Evolutionary conservation across 208 protist genomes (phyloP).

Genomic region (Wallacemonas collosoma): DNA sequence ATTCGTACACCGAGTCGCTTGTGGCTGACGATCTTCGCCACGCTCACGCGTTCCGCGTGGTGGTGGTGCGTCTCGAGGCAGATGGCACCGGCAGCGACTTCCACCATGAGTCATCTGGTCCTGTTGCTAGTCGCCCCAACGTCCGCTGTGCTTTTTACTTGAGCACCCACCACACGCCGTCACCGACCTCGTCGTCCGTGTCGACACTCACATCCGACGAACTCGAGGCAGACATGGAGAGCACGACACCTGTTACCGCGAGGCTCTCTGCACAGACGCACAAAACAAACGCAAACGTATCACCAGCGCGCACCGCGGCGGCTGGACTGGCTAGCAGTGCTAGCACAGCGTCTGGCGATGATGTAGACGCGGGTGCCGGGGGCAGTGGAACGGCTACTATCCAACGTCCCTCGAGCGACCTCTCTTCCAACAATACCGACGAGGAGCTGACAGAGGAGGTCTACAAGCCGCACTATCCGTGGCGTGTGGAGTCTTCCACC

Average conservation of each 20-base stretch:
- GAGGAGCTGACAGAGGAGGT: constrained; percentile 11
- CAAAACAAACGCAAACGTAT: too few species aligned
- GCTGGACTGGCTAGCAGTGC: too few species aligned
- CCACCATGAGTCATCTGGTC: background rate
- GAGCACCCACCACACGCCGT: constrained; percentile 15
- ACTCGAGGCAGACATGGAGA: background rate
- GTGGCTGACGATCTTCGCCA: background rate
- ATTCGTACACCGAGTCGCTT: constrained; percentile 12
- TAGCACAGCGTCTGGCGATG: too few species aligned
- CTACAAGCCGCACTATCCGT: constrained; percentile 10
- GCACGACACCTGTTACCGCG: background rate
- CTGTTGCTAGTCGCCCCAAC: background rate
- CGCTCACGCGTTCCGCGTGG: constrained; percentile 1
- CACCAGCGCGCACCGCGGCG: too few species aligned
- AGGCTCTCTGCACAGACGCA: too few species aligned
- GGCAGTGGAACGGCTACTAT: background rate
- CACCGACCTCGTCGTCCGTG: constrained; percentile 6
- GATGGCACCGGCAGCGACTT: background rate
- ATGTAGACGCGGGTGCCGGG: too few species aligned
- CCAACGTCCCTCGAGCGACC: background rate
- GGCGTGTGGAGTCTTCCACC: constrained; percentile 5
- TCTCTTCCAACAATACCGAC: background rate
- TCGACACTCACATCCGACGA: background rate
- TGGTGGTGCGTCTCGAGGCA: background rate
- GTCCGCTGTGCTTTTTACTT: constrained; percentile 16